Percentiles rank a stretch among this genome's conserved stretches.
Conservation (phyloP, 306 rosid species). For the Vigna reflexopilosa region DNA sequence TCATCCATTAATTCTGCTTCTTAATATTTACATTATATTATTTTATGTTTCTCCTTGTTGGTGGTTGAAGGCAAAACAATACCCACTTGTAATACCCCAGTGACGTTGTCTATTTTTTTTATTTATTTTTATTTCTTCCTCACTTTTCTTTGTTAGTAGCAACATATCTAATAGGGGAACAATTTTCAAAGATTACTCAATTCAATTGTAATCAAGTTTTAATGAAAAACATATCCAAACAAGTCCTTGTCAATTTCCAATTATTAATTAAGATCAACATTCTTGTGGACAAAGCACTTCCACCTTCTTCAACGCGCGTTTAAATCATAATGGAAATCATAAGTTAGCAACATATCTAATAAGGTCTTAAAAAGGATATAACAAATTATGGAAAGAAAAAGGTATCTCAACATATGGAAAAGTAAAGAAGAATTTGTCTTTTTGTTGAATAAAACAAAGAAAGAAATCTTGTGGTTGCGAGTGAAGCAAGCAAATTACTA, state of each 20-base stretch:
- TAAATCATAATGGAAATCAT: background rate
- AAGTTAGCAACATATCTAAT: background rate
- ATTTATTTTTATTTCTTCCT: background rate
- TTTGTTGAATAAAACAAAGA: no score
- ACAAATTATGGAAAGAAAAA: no score
- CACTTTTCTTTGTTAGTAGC: background rate
- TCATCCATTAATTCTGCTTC: no score
- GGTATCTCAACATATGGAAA: no score
- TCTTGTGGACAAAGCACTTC: constrained; percentile 10
- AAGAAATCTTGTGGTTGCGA: no score
- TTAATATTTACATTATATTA: no score
- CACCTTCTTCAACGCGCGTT: background rate
- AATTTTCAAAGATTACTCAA: background rate
- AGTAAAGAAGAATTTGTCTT: no score
- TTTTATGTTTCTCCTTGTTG: background rate
- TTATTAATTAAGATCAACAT: background rate
- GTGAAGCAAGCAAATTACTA: no score
- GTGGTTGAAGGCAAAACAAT: constrained; percentile 12
- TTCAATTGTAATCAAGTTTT: background rate
- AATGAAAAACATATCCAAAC: no score
- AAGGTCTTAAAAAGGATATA: no score
- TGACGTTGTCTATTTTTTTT: background rate
- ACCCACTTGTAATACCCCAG: background rate
- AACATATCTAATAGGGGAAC: background rate
- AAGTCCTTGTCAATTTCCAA: background rate